These are phyloP conservation scores for Curvularia verruculosa DNA, from an alignment of 2,329 filamentous ascomycete species.

Conservation along the genomic window DNA sequence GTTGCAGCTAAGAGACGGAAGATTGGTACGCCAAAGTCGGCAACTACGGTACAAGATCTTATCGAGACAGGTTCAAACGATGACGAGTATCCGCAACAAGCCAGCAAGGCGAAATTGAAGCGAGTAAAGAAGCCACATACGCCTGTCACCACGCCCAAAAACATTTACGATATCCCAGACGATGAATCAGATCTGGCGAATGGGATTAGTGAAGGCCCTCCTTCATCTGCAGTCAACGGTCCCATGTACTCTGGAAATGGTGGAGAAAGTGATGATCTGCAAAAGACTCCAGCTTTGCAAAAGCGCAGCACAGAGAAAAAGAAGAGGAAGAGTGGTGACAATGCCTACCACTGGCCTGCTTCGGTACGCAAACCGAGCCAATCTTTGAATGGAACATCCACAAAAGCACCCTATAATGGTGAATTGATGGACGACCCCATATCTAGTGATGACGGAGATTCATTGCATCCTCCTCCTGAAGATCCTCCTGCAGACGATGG, in stretches of 20 bases:
- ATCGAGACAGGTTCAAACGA: not conserved
- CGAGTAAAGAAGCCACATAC: constrained; percentile 13
- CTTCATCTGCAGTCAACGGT: not conserved
- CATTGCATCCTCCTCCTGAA: not conserved
- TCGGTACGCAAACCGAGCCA: constrained; percentile 5
- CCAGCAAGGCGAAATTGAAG: constrained; percentile 7
- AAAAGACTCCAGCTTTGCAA: not conserved
- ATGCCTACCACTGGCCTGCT: not conserved
- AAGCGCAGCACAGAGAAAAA: not conserved
- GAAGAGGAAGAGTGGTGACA: not conserved
- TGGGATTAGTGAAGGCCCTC: not conserved
- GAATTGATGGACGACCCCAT: constrained; percentile 3
- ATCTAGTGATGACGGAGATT: constrained; percentile 3
- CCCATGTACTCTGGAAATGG: not conserved
- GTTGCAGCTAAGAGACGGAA: constrained; percentile 5
- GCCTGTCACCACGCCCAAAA: not conserved
- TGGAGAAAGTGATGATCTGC: not conserved
- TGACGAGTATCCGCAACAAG: not conserved
- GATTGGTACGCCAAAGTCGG: constrained; percentile 4
- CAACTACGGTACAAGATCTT: constrained; percentile 9
- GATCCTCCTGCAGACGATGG: not conserved
- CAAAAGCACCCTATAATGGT: not conserved
- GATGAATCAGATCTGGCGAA: constrained; percentile 3
- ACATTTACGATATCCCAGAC: constrained; percentile 8
- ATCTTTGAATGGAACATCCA: not conserved